Conservation (phyloP, 2,329 filamentous ascomycete species). For the Cordyceps pruinosa region DNA sequence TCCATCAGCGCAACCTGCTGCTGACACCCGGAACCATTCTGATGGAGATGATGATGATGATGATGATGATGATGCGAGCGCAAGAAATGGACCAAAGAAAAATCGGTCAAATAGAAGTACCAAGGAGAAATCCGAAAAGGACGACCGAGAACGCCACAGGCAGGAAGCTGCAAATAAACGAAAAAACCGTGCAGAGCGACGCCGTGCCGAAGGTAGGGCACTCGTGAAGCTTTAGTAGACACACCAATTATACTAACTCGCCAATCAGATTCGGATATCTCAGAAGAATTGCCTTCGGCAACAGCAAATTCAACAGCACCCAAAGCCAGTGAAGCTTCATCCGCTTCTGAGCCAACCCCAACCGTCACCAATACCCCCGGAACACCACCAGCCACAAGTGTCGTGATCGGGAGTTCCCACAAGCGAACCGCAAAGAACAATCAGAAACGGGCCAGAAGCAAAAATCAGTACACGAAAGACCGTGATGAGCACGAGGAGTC, state of each 20-base stretch:
- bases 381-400: constrained; percentile 39
- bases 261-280: constrained; percentile 59
- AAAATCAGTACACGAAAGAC: constrained; percentile 79
- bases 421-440: constrained; percentile 56
- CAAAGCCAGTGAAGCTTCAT: constrained; percentile 26
- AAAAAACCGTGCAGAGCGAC: constrained; percentile 73
- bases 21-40: constrained; percentile 55
- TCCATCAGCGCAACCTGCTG: constrained; percentile 38
- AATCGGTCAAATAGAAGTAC: constrained; percentile 53
- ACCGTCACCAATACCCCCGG: constrained; percentile 26
- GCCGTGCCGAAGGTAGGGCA: constrained; percentile 68
- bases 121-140: constrained; percentile 57
- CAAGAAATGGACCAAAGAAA: constrained; percentile 51
- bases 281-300: constrained; percentile 58
- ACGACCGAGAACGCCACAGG: constrained; percentile 68
- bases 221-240: background rate
- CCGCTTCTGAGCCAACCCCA: constrained; percentile 23
- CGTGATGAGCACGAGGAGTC: constrained; percentile 56
- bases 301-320: constrained; percentile 21
- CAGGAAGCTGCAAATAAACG: constrained; percentile 71
- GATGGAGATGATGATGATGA: too few relatives aligned
- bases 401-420: constrained; percentile 39
- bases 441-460: constrained; percentile 60
- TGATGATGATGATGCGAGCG: constrained; percentile 55
- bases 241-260: constrained; percentile 13